Conservation (phyloP, 2,329 filamentous ascomycete species). For the Dendrostoma leiphaemia region DNA sequence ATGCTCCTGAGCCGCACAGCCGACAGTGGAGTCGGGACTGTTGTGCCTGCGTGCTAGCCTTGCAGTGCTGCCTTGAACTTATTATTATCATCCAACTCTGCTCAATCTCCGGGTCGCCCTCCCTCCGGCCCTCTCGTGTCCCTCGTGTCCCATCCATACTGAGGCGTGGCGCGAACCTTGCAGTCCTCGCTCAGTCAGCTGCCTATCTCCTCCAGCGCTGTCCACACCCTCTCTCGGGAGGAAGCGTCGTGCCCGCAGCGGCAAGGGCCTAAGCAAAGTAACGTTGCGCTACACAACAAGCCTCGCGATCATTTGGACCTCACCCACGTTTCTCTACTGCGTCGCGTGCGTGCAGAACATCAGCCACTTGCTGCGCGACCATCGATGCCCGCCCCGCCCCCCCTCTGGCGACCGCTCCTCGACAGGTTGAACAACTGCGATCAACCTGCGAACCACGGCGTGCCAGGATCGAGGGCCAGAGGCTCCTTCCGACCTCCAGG, state of each 20-base stretch:
- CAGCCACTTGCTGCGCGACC: no score
- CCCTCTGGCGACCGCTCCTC: no score
- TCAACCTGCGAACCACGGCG: no score
- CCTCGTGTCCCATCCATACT: no score
- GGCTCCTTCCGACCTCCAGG: no score
- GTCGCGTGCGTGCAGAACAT: background rate
- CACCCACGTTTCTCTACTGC: background rate
- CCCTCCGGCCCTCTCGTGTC: background rate
- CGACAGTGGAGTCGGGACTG: background rate
- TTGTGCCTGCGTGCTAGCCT: no score
- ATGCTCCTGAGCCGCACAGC: background rate
- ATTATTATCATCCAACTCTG: background rate
- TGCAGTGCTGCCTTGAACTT: background rate
- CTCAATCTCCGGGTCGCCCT: background rate
- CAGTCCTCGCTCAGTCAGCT: background rate
- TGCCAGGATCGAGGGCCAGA: no score
- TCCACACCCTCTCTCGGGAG: background rate
- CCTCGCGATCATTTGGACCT: background rate
- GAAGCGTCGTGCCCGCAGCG: background rate
- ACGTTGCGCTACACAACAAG: constrained; percentile 12
- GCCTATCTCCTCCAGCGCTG: background rate
- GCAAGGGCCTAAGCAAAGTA: constrained; percentile 5
- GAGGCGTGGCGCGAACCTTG: background rate
- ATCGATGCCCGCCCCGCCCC: background rate
- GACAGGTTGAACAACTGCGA: background rate